A percentile compares a stretch with the other conserved stretches of the same genome.
Conservation (phyloP, 2,329 filamentous ascomycete genomes). For the Xylariomycetidae sp. region DNA sequence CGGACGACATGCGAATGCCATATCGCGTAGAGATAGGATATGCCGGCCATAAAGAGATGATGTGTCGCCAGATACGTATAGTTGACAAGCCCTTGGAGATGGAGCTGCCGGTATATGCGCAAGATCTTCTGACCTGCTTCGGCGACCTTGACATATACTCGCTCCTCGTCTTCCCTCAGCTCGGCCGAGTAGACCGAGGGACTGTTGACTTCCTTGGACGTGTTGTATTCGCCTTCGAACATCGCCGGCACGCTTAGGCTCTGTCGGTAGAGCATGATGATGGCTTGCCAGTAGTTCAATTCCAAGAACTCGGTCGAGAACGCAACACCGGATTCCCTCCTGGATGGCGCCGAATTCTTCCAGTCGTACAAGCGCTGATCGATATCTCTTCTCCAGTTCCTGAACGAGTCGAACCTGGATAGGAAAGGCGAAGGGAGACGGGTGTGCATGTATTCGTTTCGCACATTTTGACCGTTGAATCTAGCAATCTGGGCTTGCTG, state of each 20-base stretch:
- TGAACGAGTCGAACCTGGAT: conserved; percentile 75
- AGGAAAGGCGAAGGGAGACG: conserved; percentile 81
- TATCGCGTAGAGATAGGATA: conserved; percentile 93
- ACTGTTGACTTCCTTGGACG: conserved; percentile 58
- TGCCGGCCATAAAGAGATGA: conserved; percentile 94
- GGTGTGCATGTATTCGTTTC: conserved; percentile 70
- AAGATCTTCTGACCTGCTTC: conserved; percentile 91
- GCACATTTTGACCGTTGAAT: conserved; percentile 54
- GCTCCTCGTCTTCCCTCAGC: conserved; percentile 74
- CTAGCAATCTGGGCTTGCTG: conserved; percentile 80
- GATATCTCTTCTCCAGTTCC: conserved; percentile 82
- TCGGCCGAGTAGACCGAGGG: conserved; percentile 58
- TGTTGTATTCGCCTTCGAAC: conserved; percentile 72
- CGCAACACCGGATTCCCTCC: conserved; percentile 73
- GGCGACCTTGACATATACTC: conserved; percentile 89
- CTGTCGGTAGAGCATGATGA: conserved; percentile 93
- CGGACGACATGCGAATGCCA: conserved; percentile 92
- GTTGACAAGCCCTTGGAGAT: conserved; percentile 83
- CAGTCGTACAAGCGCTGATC: conserved; percentile 78
- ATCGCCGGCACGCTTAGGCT: conserved; percentile 80
- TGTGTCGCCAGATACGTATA: conserved; percentile 95
- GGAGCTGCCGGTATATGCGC: conserved; percentile 82
- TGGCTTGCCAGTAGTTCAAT: conserved; percentile 95
- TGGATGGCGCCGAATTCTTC: conserved; percentile 76
- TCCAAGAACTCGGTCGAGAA: conserved; percentile 89